Evolutionary conservation across 2,329 filamentous ascomycete species (phyloP).

Genomic region (Colletotrichum melonis): DNA sequence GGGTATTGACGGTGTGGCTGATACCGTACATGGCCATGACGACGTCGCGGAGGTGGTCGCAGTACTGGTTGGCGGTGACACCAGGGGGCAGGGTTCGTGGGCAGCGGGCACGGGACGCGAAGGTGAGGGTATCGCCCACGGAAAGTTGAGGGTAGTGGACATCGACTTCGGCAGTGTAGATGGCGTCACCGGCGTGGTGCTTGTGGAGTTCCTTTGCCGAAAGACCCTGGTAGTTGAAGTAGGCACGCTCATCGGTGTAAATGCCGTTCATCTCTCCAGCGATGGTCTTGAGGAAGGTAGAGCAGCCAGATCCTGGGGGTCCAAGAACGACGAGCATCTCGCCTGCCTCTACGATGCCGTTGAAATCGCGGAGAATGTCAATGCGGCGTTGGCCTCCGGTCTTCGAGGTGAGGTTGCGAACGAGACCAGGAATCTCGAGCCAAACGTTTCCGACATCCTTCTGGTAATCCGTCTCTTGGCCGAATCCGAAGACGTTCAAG

Average conservation of each 20-base stretch:
- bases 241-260: conserved; percentile 41
- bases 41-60: conserved; percentile 62
- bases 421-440: conserved; percentile 42
- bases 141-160: conserved; percentile 70
- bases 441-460: conserved; percentile 53
- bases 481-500: conserved; percentile 55
- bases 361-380: conserved; percentile 62
- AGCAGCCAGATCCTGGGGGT: conserved; percentile 67
- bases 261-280: conserved; percentile 74
- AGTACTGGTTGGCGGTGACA: conserved; percentile 52
- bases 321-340: conserved; percentile 70
- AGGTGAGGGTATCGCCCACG: conserved; percentile 71
- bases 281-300: conserved; percentile 75
- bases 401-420: conserved; percentile 45
- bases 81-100: conserved; percentile 60
- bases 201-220: conserved; percentile 30
- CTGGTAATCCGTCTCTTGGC: conserved; percentile 55
- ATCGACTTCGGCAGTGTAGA: conserved; percentile 75
- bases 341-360: conserved; percentile 63
- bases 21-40: conserved; percentile 67
- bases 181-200: conserved; percentile 66
- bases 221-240: conserved; percentile 36
- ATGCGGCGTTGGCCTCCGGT: conserved; percentile 46
- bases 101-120: conserved; percentile 66
- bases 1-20: conserved; percentile 63